A percentile compares a stretch with the other conserved stretches of the same genome.
Evolutionary conservation across 2,329 filamentous ascomycete genomes (phyloP).

Genomic region (Fonsecaea monophora): DNA sequence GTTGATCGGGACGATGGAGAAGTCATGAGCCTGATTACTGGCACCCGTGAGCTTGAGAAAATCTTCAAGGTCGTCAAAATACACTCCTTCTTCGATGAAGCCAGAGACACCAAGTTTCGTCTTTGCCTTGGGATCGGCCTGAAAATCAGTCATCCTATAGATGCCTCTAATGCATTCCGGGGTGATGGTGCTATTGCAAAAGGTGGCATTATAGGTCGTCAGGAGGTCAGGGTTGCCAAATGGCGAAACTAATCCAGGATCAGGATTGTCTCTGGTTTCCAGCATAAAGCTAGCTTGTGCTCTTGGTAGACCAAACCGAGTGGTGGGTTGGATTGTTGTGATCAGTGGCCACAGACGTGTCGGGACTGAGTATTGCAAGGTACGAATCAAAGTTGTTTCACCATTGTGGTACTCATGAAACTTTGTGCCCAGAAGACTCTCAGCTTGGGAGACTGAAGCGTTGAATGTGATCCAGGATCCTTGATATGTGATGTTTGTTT

Average conservation of each 20-base stretch:
- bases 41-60: slow-evolving; percentile 65
- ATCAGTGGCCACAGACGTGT: slow-evolving; percentile 61
- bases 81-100: slow-evolving; percentile 60
- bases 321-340: slow-evolving; percentile 70
- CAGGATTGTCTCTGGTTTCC: slow-evolving; percentile 14
- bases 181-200: slow-evolving; percentile 53
- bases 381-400: slow-evolving; percentile 58
- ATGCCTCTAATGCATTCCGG: slow-evolving; percentile 58
- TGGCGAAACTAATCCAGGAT: neutral
- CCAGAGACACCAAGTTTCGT: slow-evolving; percentile 56
- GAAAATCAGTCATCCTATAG: slow-evolving; percentile 57
- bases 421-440: slow-evolving; percentile 62
- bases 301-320: slow-evolving; percentile 62
- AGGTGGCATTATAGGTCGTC: slow-evolving; percentile 38
- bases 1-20: slow-evolving; percentile 64
- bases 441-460: slow-evolving; percentile 59
- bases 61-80: slow-evolving; percentile 60
- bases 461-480: slow-evolving; percentile 69
- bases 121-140: slow-evolving; percentile 41
- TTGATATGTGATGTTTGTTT: slow-evolving; percentile 55
- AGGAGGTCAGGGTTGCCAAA: slow-evolving; percentile 16
- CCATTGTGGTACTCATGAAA: slow-evolving; percentile 64
- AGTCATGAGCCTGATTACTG: slow-evolving; percentile 59
- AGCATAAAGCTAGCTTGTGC: slow-evolving; percentile 50
- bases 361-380: slow-evolving; percentile 68